phyloP scores from a whole-genome alignment of 73 alveolate genomes.

The Paramecium biaurelia region DNA sequence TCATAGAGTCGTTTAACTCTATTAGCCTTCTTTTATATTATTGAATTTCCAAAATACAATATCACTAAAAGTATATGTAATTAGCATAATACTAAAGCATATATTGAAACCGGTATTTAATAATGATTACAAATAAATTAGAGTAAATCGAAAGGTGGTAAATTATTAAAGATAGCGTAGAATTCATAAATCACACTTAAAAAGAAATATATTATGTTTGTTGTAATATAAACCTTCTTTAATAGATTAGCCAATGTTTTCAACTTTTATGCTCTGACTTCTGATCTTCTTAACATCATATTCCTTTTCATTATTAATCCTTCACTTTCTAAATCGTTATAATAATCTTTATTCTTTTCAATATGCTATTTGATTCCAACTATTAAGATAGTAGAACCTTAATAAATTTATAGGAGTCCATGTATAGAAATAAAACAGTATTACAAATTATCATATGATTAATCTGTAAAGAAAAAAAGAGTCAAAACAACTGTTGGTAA shows the following conservation, averaged over 20 bases:
- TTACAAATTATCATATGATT: background rate
- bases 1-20: background rate
- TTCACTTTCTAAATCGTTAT: background rate
- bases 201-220: background rate
- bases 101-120: background rate
- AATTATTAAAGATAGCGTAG: background rate
- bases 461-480: background rate
- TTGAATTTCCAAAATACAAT: background rate
- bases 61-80: background rate
- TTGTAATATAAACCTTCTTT: background rate
- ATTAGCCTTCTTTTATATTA: background rate
- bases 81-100: background rate
- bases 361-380: background rate
- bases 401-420: background rate
- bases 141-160: background rate
- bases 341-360: slow-evolving; percentile 5
- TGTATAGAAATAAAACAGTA: background rate
- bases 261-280: background rate
- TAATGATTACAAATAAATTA: background rate
- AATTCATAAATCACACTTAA: background rate
- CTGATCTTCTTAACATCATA: background rate
- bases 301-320: background rate
- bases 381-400: background rate
- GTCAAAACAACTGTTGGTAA: background rate
- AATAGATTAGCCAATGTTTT: background rate